Conservation (phyloP, 1,139 yeast genomes). For the Debaryomyces singareniensis region DNA sequence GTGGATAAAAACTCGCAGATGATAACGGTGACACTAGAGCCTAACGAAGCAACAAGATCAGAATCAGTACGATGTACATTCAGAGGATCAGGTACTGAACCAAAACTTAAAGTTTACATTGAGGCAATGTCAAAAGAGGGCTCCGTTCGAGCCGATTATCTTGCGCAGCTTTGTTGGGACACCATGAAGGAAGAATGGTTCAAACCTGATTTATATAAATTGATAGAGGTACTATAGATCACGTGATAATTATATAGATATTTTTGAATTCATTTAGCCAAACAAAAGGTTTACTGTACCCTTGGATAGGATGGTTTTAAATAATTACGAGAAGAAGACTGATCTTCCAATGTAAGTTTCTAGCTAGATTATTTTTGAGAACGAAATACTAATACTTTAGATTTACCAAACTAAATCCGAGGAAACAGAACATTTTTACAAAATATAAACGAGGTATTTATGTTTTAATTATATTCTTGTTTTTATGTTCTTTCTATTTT, state of each 20-base stretch:
- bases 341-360: slow-evolving; percentile 43
- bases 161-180: slow-evolving; percentile 70
- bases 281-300: no score
- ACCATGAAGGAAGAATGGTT: slow-evolving; percentile 54
- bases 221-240: slow-evolving; percentile 26
- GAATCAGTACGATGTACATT: slow-evolving; percentile 67
- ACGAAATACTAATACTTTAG: slow-evolving; percentile 7
- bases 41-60: slow-evolving; percentile 14
- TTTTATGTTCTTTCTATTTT: background rate
- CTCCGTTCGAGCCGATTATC: slow-evolving; percentile 37
- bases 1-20: slow-evolving; percentile 71
- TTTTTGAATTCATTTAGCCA: no score
- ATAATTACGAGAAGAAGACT: slow-evolving; percentile 33
- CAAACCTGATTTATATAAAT: slow-evolving; percentile 38
- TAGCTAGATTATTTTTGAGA: slow-evolving; percentile 1
- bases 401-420: slow-evolving; percentile 7
- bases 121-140: slow-evolving; percentile 54
- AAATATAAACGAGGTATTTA: background rate
- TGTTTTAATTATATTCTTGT: background rate
- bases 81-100: slow-evolving; percentile 96
- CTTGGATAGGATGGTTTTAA: slow-evolving; percentile 17
- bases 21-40: slow-evolving; percentile 58
- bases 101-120: slow-evolving; percentile 85
- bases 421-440: slow-evolving; percentile 1
- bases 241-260: slow-evolving; percentile 2